phyloP scores from a whole-genome alignment of 2,329 filamentous ascomycete genomes.

The Aureobasidium sp. region DNA sequence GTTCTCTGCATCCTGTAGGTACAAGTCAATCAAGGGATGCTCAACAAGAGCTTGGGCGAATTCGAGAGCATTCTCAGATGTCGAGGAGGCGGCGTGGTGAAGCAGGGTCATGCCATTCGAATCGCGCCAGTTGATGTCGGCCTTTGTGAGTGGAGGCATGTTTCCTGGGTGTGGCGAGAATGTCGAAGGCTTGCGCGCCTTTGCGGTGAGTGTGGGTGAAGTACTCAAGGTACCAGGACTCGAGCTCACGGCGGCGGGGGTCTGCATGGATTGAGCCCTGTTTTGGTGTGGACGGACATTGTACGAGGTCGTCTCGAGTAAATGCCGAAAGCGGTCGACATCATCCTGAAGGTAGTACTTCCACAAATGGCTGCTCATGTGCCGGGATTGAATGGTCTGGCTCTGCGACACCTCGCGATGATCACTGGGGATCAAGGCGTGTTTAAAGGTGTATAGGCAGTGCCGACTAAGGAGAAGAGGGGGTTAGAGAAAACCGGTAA shows the following conservation, averaged over 20 bases:
- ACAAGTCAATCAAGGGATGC: slow-evolving; percentile 76
- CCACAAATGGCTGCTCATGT: slow-evolving; percentile 97
- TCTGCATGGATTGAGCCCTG: slow-evolving; percentile 18
- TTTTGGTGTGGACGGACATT: slow-evolving; percentile 36
- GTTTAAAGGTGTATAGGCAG: slow-evolving; percentile 68
- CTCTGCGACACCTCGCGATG: slow-evolving; percentile 75
- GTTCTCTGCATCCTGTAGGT: slow-evolving; percentile 80
- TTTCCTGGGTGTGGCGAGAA: slow-evolving; percentile 35
- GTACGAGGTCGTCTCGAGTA: slow-evolving; percentile 66
- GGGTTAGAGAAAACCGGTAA: background rate
- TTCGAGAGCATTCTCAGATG: slow-evolving; percentile 57
- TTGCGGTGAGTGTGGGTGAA: slow-evolving; percentile 37
- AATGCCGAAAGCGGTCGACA: slow-evolving; percentile 86
- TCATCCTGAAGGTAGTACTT: slow-evolving; percentile 96
- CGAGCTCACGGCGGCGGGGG: slow-evolving; percentile 28
- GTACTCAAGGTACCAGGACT: slow-evolving; percentile 42
- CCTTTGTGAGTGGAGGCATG: slow-evolving; percentile 42
- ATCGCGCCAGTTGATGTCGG: slow-evolving; percentile 81
- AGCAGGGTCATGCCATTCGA: slow-evolving; percentile 74
- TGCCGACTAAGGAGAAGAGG: slow-evolving; percentile 34
- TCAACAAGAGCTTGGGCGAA: slow-evolving; percentile 77
- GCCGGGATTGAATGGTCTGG: slow-evolving; percentile 40
- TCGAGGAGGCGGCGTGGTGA: slow-evolving; percentile 75
- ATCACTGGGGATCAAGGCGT: slow-evolving; percentile 79
- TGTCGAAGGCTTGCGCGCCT: slow-evolving; percentile 26